phyloP scores from a whole-genome alignment of 2,329 filamentous ascomycete species.

The Ophiosphaerella herpotricha region DNA sequence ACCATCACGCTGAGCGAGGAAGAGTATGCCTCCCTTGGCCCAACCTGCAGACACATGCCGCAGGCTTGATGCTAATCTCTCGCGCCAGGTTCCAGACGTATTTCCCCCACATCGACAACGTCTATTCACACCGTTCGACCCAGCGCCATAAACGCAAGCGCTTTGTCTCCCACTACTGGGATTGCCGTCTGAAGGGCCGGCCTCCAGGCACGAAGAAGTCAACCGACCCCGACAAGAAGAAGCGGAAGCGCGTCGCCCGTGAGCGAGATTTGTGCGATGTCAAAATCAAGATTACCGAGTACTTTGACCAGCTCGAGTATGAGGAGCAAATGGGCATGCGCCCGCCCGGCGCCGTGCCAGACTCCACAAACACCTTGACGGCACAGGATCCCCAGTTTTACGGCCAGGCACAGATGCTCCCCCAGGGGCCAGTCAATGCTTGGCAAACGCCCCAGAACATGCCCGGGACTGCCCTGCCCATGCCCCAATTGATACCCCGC shows the following conservation, averaged over 20 bases:
- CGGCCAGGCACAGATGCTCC: conserved; percentile 17
- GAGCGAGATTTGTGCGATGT: conserved; percentile 82
- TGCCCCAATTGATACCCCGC: conserved; percentile 14
- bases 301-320: conserved; percentile 62
- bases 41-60: too few species aligned
- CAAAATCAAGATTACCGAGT: conserved; percentile 85
- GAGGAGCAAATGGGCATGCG: conserved; percentile 39
- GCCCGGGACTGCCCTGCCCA: conserved; percentile 16
- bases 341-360: conserved; percentile 22
- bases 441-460: conserved; percentile 35
- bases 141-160: conserved; percentile 80
- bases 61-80: not conserved
- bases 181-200: conserved; percentile 79
- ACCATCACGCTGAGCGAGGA: conserved; percentile 74
- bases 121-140: conserved; percentile 82
- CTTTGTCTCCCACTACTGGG: conserved; percentile 85
- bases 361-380: conserved; percentile 10
- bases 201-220: conserved; percentile 80
- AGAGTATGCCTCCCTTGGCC: conserved; percentile 58
- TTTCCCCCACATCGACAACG: conserved; percentile 82
- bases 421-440: conserved; percentile 16
- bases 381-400: conserved; percentile 29
- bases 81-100: conserved; percentile 74
- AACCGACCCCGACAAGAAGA: conserved; percentile 80
- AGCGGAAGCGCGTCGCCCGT: conserved; percentile 75